A percentile compares a stretch with the other conserved stretches of the same genome.
Evolutionary conservation across 305 asterid species (phyloP).

Genomic region (Stenogyne calaminthoides): DNA sequence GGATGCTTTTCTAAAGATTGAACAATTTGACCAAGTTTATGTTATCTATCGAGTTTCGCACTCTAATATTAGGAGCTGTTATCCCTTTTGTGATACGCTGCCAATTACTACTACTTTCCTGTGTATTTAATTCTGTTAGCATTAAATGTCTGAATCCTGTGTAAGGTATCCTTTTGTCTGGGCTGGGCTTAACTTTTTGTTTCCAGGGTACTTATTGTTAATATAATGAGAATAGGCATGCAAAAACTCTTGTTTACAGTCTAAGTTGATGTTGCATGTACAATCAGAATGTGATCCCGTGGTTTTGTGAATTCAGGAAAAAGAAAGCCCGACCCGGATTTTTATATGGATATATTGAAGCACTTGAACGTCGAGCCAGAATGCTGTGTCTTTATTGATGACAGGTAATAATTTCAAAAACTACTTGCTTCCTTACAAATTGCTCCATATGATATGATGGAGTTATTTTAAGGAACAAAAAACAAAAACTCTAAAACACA

Average conservation of each 20-base stretch:
- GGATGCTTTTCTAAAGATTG: too few species aligned
- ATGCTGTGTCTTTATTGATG: constrained; percentile 79
- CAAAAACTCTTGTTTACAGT: constrained; percentile 17
- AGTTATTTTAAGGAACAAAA: too few species aligned
- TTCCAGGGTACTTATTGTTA: background rate
- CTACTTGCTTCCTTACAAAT: background rate
- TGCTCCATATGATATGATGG: background rate
- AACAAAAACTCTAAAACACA: too few species aligned
- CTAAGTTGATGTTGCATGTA: constrained; percentile 2
- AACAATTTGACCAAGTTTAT: background rate
- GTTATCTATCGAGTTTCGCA: background rate
- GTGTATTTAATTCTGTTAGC: background rate
- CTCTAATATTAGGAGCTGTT: background rate
- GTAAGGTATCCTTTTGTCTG: background rate
- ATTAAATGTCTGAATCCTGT: background rate
- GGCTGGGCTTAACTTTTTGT: background rate
- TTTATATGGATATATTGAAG: constrained; percentile 68
- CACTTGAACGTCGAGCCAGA: constrained; percentile 70
- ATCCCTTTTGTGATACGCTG: constrained; percentile 9
- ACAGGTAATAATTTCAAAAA: constrained; percentile 52
- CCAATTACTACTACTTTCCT: background rate
- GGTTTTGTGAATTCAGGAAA: constrained; percentile 55
- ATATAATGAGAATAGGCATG: background rate
- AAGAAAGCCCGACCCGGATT: constrained; percentile 87
- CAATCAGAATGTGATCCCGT: constrained; percentile 3